A percentile compares a stretch with the other conserved stretches of the same genome.
phyloP scores from a whole-genome alignment of 1,284 basidiomycete species.

The Porodaedalea pini region DNA sequence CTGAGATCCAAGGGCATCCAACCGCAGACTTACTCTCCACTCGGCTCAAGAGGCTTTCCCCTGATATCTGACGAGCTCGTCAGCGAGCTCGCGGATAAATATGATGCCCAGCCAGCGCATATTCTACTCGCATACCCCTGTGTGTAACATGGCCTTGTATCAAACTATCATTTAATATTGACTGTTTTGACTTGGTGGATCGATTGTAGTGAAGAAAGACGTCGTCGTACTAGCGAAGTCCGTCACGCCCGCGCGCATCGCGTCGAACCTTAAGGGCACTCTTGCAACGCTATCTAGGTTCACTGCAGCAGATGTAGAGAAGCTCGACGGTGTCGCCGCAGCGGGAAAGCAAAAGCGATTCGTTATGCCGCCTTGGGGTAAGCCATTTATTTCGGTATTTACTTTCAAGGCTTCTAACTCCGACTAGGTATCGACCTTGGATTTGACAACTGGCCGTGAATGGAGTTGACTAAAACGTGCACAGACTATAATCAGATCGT shows the following conservation, averaged over 20 bases:
- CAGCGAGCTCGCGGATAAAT: slow-evolving; percentile 49
- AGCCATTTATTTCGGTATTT: slow-evolving; percentile 27
- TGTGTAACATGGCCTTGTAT: neutral
- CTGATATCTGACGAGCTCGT: slow-evolving; percentile 44
- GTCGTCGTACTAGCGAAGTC: slow-evolving; percentile 73
- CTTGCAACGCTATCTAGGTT: slow-evolving; percentile 48
- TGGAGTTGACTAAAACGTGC: no score
- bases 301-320: slow-evolving; percentile 54
- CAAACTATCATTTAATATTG: neutral
- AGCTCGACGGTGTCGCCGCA: slow-evolving; percentile 64
- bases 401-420: neutral
- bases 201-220: slow-evolving; percentile 52
- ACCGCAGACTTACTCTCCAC: slow-evolving; percentile 72
- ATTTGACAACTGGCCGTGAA: slow-evolving; percentile 60
- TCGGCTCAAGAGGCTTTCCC: slow-evolving; percentile 40
- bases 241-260: slow-evolving; percentile 71
- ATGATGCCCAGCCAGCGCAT: slow-evolving; percentile 52
- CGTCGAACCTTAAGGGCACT: slow-evolving; percentile 60
- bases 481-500: no score
- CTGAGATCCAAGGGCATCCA: slow-evolving; percentile 62
- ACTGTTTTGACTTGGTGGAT: neutral
- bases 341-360: slow-evolving; percentile 67
- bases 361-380: slow-evolving; percentile 68
- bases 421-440: slow-evolving; percentile 59
- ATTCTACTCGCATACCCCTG: slow-evolving; percentile 52